Evolutionary conservation across 2,329 filamentous ascomycete species (phyloP).

Genomic region (Scedosporium minutisporum): DNA sequence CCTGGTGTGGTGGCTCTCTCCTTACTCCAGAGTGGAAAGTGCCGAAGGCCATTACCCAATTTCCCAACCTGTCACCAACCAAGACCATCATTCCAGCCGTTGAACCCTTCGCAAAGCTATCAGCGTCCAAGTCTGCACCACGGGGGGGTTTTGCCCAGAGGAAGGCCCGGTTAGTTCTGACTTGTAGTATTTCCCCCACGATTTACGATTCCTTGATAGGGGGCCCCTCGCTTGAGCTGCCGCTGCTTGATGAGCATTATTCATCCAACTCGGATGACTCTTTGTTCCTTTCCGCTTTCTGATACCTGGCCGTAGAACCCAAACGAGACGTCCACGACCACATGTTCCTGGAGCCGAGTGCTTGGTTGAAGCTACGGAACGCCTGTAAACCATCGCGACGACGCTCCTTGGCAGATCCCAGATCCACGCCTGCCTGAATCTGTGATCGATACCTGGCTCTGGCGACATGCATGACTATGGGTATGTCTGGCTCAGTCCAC

Average conservation of each 20-base stretch:
- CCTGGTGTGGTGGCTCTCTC: background rate
- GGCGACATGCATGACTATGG: slow-evolving; percentile 7
- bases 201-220: background rate
- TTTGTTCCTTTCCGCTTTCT: background rate
- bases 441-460: background rate
- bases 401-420: background rate
- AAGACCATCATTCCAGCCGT: background rate
- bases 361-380: background rate
- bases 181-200: background rate
- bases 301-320: background rate
- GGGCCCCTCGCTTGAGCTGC: background rate
- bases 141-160: background rate
- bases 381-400: background rate
- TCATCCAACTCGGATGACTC: slow-evolving; percentile 1
- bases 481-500: slow-evolving; percentile 1
- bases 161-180: background rate
- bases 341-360: background rate
- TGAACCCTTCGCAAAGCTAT: background rate
- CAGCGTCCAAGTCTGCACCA: background rate
- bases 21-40: background rate
- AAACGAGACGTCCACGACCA: background rate
- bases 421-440: background rate
- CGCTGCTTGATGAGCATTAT: background rate
- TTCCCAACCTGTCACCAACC: background rate
- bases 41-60: background rate